Evolutionary conservation across 139 green algal genomes (phyloP), one percentile per base, ranked within the genome.

Genomic region (Deuterostichococcus epilithicus): DNA sequence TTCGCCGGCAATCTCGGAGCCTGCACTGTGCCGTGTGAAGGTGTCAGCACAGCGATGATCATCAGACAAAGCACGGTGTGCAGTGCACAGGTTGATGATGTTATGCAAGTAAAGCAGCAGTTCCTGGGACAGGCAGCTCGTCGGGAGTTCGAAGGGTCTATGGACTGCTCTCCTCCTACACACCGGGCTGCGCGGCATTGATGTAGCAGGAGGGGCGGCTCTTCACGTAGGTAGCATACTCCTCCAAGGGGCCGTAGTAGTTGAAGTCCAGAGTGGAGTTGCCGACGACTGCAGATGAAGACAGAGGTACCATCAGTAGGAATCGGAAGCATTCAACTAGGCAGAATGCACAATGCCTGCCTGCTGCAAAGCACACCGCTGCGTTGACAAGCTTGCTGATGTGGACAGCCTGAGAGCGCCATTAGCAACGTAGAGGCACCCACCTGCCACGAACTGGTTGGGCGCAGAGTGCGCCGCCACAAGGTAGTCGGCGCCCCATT

Each of bases 401-500:
- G 52, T n/a, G 18, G 52, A 63, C n/a, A n/a, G n/a, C n/a, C n/a
- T n/a, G n/a, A n/a, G n/a, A n/a, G n/a, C n/a, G n/a, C n/a, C n/a
- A n/a, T n/a, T n/a, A n/a, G n/a, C n/a, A n/a, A n/a, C n/a, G 52
- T 20, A 63, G 10, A 28, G 52, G 18, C 13, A 20, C 52, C 3
- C 18, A 63, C 52, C 63, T 37, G 72, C 78, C 47, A 78, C 74
- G 59, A 72, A 82, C 3, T 58, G 28, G 47, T 75, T 65, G 15
- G 36, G 22, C 25, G 74, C 39, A 5, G 60, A 34, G 74, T 81
- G 72, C 20, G 71, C 42, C 22, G 74, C 66, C 30, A 82, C 74
- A 30, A 82, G 39, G 72, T 60, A 77, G 74, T 82, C 78, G 39
- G 39, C 39, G 39, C 70, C 70, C 70, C 70, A 75, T 13, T 65